phyloP scores from a whole-genome alignment of 495 filamentous ascomycete species.

The Hypoxylon intermedium region DNA sequence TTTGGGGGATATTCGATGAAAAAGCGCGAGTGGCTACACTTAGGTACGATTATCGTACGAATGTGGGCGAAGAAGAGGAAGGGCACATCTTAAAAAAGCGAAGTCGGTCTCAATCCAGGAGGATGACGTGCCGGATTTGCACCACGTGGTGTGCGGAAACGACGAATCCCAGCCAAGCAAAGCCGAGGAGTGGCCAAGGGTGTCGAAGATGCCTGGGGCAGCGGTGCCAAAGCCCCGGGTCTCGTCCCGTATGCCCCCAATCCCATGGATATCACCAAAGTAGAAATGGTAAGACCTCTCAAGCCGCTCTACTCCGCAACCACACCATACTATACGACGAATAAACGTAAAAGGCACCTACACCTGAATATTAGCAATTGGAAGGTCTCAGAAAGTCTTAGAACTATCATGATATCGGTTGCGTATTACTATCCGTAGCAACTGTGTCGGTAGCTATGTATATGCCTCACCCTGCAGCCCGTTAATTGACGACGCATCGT shows the following conservation, averaged over 20 bases:
- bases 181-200: slow-evolving; percentile 5
- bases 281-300: no score
- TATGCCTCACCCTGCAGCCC: no score
- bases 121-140: slow-evolving; percentile 9
- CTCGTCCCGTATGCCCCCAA: not conserved
- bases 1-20: not conserved
- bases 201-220: slow-evolving; percentile 2
- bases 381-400: no score
- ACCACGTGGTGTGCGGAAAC: slow-evolving; percentile 17
- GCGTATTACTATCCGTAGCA: no score
- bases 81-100: not conserved
- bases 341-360: no score
- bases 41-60: not conserved
- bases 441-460: no score
- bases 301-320: no score
- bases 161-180: slow-evolving; percentile 17
- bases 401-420: no score
- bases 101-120: slow-evolving; percentile 5
- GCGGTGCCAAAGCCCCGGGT: not conserved
- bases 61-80: not conserved
- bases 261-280: no score
- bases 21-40: not conserved
- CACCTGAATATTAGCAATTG: no score
- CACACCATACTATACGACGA: no score
- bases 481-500: no score